phyloP scores from a whole-genome alignment of 768 basidiomycete species.

The Lactifluus subvellereus region DNA sequence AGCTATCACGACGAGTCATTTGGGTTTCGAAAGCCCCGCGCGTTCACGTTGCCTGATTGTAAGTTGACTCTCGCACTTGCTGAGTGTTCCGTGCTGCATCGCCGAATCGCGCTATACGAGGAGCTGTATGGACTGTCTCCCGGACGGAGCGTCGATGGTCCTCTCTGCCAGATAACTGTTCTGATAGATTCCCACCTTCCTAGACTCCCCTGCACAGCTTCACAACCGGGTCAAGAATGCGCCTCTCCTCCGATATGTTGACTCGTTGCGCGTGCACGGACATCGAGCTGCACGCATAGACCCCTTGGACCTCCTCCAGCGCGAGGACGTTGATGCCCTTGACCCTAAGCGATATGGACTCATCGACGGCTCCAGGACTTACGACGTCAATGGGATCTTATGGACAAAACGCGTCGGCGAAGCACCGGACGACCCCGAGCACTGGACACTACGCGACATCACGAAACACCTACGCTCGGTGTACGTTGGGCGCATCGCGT shows the following conservation, averaged over 20 bases:
- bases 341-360: slow-evolving; percentile 75
- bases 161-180: not conserved
- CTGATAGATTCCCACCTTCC: not conserved
- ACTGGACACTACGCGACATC: slow-evolving; percentile 69
- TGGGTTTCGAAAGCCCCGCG: slow-evolving; percentile 61
- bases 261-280: slow-evolving; percentile 78
- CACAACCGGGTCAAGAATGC: slow-evolving; percentile 67
- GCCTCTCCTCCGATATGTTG: slow-evolving; percentile 79
- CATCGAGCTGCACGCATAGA: slow-evolving; percentile 85
- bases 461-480: slow-evolving; percentile 59
- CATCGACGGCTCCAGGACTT: slow-evolving; percentile 43
- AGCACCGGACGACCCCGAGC: slow-evolving; percentile 32
- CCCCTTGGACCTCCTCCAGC: slow-evolving; percentile 80
- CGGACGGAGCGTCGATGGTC: not conserved
- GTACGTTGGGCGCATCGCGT: slow-evolving; percentile 82
- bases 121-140: not conserved
- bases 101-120: not conserved
- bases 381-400: slow-evolving; percentile 75
- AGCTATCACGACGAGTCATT: slow-evolving; percentile 75
- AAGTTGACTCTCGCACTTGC: slow-evolving; percentile 26
- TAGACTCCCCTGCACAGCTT: slow-evolving; percentile 40
- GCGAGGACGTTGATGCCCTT: slow-evolving; percentile 74
- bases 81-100: not conserved
- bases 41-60: slow-evolving; percentile 70
- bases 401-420: slow-evolving; percentile 54